Base-by-base conservation (phyloP, 2,329 filamentous ascomycete species). In the Corniculantispora saksenae region DNA sequence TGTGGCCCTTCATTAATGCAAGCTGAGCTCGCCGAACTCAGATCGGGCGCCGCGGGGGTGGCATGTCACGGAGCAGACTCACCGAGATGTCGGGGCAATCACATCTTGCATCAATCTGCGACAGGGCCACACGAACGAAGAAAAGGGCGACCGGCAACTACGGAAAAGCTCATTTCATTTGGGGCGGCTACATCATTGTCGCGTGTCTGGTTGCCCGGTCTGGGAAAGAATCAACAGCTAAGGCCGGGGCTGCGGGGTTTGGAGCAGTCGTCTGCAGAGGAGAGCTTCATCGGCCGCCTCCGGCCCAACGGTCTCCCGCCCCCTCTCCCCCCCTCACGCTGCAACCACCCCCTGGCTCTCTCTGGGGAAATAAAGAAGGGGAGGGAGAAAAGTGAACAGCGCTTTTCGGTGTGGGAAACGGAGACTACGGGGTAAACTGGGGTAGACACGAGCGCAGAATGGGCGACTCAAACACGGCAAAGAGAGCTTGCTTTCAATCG, bases 331-430 rank as follows among this genome's bases (percentile, higher is more conserved):
- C 32, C 21, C 23, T 23, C 25, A 13, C 13, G 32, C 29, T 32
- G 32, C 32, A 10, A 32, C 43, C 43, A 9, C 45, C 19, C 3
- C 29, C 21, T 12, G 12, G n/a, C 19, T 6, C 17, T 3, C 27
- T 23, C 32, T 40, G 21, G 58, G 58, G 32, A 40, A 51, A 59
- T n/a, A n/a, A n/a, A n/a, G n/a, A n/a, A n/a, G n/a, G n/a, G n/a
- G n/a, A n/a, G n/a, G n/a, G n/a, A n/a, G n/a, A 27, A 51, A 58
- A 8, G 38, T 45, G 55, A 57, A 57, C 55, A 27, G 25, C 21
- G 55, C 55, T 55, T 13, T 15, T 3, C 32, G n/a, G n/a, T 32
- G 55, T 45, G 56, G 23, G 25, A 32, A 10, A 32, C 10, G 32
- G 32, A 32, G 32, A 32, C 8, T 50, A 48, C 17, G 57, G 45